A percentile compares a stretch with the other conserved stretches of the same genome.
Evolutionary conservation across 495 filamentous ascomycete species (phyloP).

Genomic region (Penicillium coprophilum): DNA sequence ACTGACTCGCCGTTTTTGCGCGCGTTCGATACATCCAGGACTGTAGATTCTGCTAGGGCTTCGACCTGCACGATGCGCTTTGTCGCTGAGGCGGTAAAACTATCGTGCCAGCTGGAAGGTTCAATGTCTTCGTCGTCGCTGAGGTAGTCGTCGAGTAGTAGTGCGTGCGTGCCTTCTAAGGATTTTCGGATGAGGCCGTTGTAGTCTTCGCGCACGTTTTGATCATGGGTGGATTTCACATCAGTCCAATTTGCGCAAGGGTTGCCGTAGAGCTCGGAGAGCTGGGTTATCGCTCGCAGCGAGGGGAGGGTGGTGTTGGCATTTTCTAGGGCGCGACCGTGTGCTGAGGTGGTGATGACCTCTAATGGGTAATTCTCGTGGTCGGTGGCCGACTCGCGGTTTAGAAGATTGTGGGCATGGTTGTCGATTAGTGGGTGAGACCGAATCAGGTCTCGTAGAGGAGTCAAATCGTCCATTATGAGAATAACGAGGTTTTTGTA

Average conservation of each 20-base stretch:
- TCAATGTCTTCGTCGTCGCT: constrained; percentile 56
- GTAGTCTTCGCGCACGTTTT: constrained; percentile 54
- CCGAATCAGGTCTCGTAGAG: constrained; percentile 53
- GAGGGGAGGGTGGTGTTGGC: constrained; percentile 63
- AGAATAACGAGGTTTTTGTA: background rate
- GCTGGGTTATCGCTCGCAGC: constrained; percentile 66
- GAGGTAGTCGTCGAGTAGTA: constrained; percentile 80
- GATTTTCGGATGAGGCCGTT: constrained; percentile 61
- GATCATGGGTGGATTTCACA: constrained; percentile 59
- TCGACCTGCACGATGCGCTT: constrained; percentile 86
- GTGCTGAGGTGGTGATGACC: constrained; percentile 73
- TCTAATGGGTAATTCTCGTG: constrained; percentile 45
- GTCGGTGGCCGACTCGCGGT: constrained; percentile 31
- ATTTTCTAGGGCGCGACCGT: constrained; percentile 62
- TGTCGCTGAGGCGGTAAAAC: constrained; percentile 58
- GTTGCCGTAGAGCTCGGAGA: constrained; percentile 62
- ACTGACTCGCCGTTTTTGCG: constrained; percentile 26
- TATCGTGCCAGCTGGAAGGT: constrained; percentile 67
- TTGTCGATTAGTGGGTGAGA: constrained; percentile 81
- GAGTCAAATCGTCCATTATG: constrained; percentile 34
- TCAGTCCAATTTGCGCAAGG: constrained; percentile 57
- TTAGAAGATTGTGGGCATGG: constrained; percentile 79
- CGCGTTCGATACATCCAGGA: constrained; percentile 44
- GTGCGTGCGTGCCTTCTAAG: constrained; percentile 69
- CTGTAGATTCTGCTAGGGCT: constrained; percentile 64